phyloP scores from a whole-genome alignment of 2,329 filamentous ascomycete genomes.

The Colletotrichum tanaceti region DNA sequence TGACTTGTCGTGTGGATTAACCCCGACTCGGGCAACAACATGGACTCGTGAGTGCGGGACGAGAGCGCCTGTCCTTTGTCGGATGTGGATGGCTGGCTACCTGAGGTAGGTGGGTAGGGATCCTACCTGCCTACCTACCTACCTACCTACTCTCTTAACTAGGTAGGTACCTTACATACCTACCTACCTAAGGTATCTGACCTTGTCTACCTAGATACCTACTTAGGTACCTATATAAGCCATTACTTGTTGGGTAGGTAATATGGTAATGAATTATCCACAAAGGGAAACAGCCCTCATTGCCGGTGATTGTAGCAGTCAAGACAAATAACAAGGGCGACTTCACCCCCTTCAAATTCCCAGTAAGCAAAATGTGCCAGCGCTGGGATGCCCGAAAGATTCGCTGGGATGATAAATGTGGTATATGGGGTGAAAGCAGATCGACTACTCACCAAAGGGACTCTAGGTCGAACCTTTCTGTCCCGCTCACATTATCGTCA shows the following conservation, averaged over 20 bases:
- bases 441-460: background rate
- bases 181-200: no score
- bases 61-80: conserved; percentile 11
- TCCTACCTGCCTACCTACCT: no score
- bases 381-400: background rate
- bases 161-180: no score
- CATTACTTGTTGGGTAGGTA: no score
- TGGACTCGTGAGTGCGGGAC: background rate
- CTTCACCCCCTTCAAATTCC: background rate
- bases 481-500: background rate
- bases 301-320: background rate
- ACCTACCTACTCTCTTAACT: no score
- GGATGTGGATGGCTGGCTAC: background rate
- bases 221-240: no score
- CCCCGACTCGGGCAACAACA: conserved; percentile 6
- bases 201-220: no score
- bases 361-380: background rate
- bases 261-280: background rate
- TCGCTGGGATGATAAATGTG: background rate
- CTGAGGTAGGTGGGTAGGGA: no score
- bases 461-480: background rate
- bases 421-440: background rate
- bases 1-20: background rate
- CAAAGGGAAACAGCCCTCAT: background rate
- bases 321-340: background rate